These are phyloP conservation scores for Aspergillus asperescens DNA, from an alignment of 495 filamentous ascomycete genomes.

Conservation along the genomic window DNA sequence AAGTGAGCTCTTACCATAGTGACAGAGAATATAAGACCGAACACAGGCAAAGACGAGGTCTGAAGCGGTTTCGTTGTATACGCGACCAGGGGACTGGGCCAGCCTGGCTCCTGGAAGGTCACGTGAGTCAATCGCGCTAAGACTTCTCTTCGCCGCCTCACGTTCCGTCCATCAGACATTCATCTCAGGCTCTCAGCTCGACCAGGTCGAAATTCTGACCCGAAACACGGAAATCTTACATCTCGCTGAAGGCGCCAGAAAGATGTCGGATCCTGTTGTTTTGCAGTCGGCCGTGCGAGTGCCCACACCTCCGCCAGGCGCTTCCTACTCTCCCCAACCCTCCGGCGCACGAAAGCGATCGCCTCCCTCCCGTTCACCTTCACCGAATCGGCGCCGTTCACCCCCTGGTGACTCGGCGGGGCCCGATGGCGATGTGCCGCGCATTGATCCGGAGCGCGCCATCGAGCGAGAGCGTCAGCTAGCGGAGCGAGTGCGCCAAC, in stretches of 20 bases:
- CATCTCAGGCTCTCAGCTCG: constrained; percentile 17
- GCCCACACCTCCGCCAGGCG: constrained; percentile 58
- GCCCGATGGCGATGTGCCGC: constrained; percentile 38
- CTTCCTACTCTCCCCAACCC: constrained; percentile 40
- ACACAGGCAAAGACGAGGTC: constrained; percentile 1
- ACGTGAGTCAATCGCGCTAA: constrained; percentile 29
- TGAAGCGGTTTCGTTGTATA: constrained; percentile 2
- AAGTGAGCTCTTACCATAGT: constrained; percentile 24
- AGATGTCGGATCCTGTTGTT: constrained; percentile 45
- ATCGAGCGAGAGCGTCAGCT: constrained; percentile 60
- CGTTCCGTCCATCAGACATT: constrained; percentile 10
- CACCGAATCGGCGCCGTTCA: constrained; percentile 56
- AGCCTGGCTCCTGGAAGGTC: constrained; percentile 20
- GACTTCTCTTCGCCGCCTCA: constrained; percentile 30
- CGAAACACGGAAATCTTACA: not conserved
- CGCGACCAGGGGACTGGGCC: constrained; percentile 9
- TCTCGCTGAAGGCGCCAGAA: constrained; percentile 5
- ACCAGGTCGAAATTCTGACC: not conserved
- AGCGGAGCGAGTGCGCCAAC: constrained; percentile 52
- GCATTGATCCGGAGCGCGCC: constrained; percentile 51
- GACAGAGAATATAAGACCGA: constrained; percentile 9
- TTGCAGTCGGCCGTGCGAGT: constrained; percentile 65
- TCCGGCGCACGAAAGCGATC: constrained; percentile 56
- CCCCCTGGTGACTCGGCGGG: constrained; percentile 43
- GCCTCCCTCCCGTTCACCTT: constrained; percentile 58